Evolutionary conservation across 768 basidiomycete species (phyloP), one percentile per base, ranked within the genome.

Genomic region (Suillus cothurnatus): DNA sequence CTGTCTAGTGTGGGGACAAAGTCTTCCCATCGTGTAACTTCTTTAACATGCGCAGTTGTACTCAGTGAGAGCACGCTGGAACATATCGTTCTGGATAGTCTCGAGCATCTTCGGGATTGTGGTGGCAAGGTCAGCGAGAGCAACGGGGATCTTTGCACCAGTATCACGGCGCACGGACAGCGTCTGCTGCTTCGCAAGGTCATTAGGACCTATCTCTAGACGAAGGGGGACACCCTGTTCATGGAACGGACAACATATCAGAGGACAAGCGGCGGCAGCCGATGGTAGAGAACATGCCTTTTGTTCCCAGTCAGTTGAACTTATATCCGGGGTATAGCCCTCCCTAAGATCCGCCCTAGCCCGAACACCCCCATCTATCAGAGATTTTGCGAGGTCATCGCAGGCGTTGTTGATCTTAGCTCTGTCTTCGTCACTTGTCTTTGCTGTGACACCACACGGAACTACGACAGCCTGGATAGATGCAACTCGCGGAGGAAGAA

Each of bases 261-360:
- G 23, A 57, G 26, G 39, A n/a, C 12, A 1, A 41, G 39, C 6
- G 6, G 49, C 56, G 45, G 66, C 19, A 67, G 41, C 32, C 21
- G 23, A 28, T 36, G 5, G 34, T 49, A 61, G 59, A 50, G 15
- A 63, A 66, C 79, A 56, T 66, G 92, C 94, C 88, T 97, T 94
- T 79, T 98, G 91, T 81, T 99, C 97, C 95, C 97, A 98, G 72
- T 99, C 94, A n/a, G 75, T 98, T 97, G 83, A 97, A 99, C 81
- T 99, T 99, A 82, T 91, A 99, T 36, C 97, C 97, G 11, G 97
- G 36, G 97, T 99, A 78, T 99, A 97, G 9, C 93, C 95, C 4
- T 99, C 97, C 65, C 97, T 82, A 67, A 95, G 81, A 81, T 99
- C 97, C 2, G 94, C 94, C 77, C 90, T 94, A 39, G 93, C 93